Base-by-base conservation (phyloP, 768 basidiomycete genomes). In the Rhodosporidiobolus odoratus region DNA sequence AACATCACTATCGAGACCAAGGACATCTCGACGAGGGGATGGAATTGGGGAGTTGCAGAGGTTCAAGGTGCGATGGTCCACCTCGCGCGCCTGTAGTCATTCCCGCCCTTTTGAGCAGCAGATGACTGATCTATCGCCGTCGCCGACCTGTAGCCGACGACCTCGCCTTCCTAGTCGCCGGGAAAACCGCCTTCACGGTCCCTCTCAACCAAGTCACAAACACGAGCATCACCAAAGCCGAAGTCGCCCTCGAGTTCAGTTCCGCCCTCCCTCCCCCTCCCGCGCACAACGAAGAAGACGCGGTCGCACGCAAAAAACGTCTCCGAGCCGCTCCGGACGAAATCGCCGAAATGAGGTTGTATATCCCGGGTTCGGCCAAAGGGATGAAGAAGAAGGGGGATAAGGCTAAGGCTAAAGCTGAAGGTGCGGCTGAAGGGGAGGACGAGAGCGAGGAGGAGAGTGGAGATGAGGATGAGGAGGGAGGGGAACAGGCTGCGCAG, bases 21-120 rank as follows among this genome's bases (percentile, higher is more conserved):
- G 79, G 96, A 99, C 74, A 84, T 87, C 25, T 88, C 90, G 19
- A 86, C 94, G 79, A 93, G 91, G 78, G 96, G 96, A 1, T 98
- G 92, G 92, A 98, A 99, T 79, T 98, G 96, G 96, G 96, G 96
- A 8, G 85, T 88, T 38, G 90, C 91, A 3, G 92, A 95, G 77
- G 91, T 98, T 72, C 89, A 91, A 84, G 91, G 95, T 91, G 71
- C 65, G 83, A 75, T 48, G 17, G n/a, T 38, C 21, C 21, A 45
- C 17, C 32, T 50, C 19, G 43, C 21, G 43, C 21, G 48, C 34
- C 32, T 37, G 27, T 16, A 30, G 25, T 27, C 62, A 66, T 69
- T 43, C 58, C 56, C 45, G 19, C 12, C 25, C 9, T 9, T 38
- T 9, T 13, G 4, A 32, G 12, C 0, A 3, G 45, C 38, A 32